Evolutionary conservation across 305 asterid genomes (phyloP).

Genomic region (Fraxinus greggii): DNA sequence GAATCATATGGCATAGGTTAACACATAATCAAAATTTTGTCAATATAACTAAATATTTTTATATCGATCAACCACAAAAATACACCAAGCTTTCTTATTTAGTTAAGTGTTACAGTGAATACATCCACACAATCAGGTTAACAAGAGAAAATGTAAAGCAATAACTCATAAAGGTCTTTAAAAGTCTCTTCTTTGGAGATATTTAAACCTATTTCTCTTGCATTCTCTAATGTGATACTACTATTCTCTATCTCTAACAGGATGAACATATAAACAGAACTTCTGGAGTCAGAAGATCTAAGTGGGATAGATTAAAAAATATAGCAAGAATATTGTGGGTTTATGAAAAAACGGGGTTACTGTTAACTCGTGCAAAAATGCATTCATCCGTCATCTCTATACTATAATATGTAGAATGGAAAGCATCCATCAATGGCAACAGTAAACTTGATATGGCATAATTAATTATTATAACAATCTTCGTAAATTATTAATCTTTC

Average conservation of each 20-base stretch:
- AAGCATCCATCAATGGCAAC: background rate
- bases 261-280: background rate
- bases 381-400: background rate
- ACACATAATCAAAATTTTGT: background rate
- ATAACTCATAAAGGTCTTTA: background rate
- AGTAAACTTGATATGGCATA: background rate
- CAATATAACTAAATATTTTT: background rate
- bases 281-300: constrained; percentile 3
- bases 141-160: background rate
- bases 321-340: background rate
- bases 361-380: background rate
- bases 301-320: background rate
- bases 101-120: background rate
- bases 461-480: background rate
- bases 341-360: background rate
- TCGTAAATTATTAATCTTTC: constrained; percentile 4
- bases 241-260: background rate
- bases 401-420: background rate
- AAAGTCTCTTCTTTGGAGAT: background rate
- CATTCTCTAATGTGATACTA: background rate
- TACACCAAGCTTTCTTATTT: background rate
- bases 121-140: background rate
- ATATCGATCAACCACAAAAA: background rate
- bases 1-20: background rate
- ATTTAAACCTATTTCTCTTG: background rate